phyloP scores from a whole-genome alignment of 257 asterid species.

The Gentiana dahurica region DNA sequence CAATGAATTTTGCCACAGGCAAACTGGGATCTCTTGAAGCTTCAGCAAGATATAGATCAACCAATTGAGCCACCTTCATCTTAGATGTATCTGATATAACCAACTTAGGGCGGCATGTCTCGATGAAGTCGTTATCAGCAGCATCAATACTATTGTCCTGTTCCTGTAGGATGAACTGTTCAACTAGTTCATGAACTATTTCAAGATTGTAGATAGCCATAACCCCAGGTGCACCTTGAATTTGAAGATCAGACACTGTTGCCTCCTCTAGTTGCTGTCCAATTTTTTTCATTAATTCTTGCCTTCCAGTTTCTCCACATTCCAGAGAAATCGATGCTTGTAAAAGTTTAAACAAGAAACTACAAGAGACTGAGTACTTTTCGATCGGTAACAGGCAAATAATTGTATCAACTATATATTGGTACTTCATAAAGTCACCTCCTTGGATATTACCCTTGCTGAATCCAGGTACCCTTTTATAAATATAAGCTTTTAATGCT shows the following conservation, averaged over 20 bases:
- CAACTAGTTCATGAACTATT: conserved; percentile 46
- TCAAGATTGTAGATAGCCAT: conserved; percentile 36
- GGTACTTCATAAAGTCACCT: conserved; percentile 35
- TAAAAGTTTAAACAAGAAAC: conserved; percentile 52
- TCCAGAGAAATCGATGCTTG: conserved; percentile 46
- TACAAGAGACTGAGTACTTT: conserved; percentile 40
- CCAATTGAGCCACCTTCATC: conserved; percentile 54
- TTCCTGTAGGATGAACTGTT: conserved; percentile 50
- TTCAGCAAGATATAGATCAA: conserved; percentile 74
- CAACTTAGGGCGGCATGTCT: conserved; percentile 17
- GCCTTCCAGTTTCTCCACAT: conserved; percentile 43
- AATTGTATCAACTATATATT: conserved; percentile 51
- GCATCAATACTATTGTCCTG: conserved; percentile 17
- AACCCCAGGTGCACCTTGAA: conserved; percentile 43
- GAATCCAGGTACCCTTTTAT: conserved; percentile 48
- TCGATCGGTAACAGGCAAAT: conserved; percentile 41
- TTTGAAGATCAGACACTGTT: conserved; percentile 42
- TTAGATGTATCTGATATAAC: conserved; percentile 43
- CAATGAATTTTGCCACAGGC: conserved; percentile 39
- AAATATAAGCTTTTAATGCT: conserved; percentile 52
- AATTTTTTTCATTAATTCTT: conserved; percentile 42
- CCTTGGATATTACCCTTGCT: conserved; percentile 38
- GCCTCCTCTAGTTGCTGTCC: conserved; percentile 64
- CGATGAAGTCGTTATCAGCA: conserved; percentile 32
- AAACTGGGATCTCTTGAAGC: conserved; percentile 59